Evolutionary conservation across 2,329 filamentous ascomycete species (phyloP), one percentile per base, ranked within the genome.

Genomic region (Ophiosphaerella korrae): DNA sequence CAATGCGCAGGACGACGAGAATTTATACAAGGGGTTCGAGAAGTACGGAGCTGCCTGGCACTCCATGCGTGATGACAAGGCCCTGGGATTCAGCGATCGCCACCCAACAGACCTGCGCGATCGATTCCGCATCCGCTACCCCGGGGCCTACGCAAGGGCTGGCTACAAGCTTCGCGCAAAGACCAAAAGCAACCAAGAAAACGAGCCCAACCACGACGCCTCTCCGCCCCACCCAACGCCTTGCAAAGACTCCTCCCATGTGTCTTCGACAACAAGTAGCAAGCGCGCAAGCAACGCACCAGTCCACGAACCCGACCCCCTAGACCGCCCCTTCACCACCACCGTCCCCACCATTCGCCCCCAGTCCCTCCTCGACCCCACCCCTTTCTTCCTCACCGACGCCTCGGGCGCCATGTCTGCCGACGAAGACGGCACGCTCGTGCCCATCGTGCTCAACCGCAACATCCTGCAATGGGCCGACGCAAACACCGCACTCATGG

Each of bases 11-110:
- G 85, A 87, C 69, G 85, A 88, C 57, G 75, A 79, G 39, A 81
- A 83, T 23, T 66, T 88, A 0, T 70, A 86, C 1, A 78, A 77
- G 59, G 85, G 85, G 4, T 86, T 85, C 53, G 74, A 78, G 18
- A 80, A 81, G 41, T 78, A 87, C 55, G 83, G 83, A 3, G 80
- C 83, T 42, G 76, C 80, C 36, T 88, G 85, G 85, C 83, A 82
- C 9, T 67, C 76, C 6, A 87, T 88, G 45, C 77, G 79, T 52
- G 77, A 82, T 49, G 84, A 87, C 52, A 70, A 72, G 12, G 74
- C 78, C 5, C 68, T 86, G 3, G 76, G 78, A 11, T 76, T 87
- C 38, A 63, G 68, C 8, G 74, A 79, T 56, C 77, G 84, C 36
- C 78, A 79, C 38, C 60, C 71, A 1, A 85, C 83, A 2, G 84